phyloP scores from a whole-genome alignment of 305 asterid species.

The Fraxinus velutina region DNA sequence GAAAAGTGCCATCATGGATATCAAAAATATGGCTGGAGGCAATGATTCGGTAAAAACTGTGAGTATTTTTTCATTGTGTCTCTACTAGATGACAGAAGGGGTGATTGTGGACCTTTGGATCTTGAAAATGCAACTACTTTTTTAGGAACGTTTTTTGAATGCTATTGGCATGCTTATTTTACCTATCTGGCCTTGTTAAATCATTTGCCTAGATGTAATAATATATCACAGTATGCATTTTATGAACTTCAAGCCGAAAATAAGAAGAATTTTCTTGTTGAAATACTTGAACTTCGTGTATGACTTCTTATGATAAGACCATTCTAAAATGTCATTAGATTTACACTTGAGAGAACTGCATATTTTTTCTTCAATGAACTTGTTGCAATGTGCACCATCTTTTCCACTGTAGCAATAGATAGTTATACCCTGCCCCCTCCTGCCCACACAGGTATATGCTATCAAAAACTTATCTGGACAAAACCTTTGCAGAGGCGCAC shows the following conservation, averaged over 20 bases:
- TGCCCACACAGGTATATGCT: not conserved
- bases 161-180: not conserved
- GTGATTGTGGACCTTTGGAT: not conserved
- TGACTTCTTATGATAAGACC: not conserved
- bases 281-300: not conserved
- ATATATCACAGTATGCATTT: not conserved
- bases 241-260: not conserved
- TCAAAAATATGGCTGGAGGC: slow-evolving; percentile 25
- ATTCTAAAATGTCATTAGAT: not conserved
- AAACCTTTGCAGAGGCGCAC: slow-evolving; percentile 56
- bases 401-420: not conserved
- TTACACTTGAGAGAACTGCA: not conserved
- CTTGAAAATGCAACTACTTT: not conserved
- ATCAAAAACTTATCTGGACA: not conserved
- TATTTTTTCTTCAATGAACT: not conserved
- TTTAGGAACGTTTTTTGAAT: not conserved
- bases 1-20: slow-evolving; percentile 29
- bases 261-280: not conserved
- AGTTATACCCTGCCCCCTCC: not conserved
- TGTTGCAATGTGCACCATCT: not conserved
- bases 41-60: slow-evolving; percentile 33
- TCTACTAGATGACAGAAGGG: not conserved
- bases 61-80: slow-evolving; percentile 28
- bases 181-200: not conserved
- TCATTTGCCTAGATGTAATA: not conserved